Percentiles rank a stretch among this genome's conserved stretches.
Evolutionary conservation across 768 basidiomycete genomes (phyloP).

Genomic region (Podaxis sp.): DNA sequence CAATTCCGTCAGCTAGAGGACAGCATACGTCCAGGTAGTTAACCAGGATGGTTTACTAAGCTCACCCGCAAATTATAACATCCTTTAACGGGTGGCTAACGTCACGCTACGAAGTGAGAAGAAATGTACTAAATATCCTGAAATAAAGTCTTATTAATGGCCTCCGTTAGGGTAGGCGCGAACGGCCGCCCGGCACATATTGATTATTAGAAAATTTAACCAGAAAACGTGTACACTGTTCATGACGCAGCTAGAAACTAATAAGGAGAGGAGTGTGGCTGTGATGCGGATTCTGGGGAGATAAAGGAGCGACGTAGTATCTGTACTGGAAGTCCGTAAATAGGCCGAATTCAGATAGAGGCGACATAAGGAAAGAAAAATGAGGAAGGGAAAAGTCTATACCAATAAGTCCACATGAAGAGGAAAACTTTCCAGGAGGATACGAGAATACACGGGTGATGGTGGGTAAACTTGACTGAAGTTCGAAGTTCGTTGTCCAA

Average conservation of each 20-base stretch:
- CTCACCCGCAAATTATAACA: background rate
- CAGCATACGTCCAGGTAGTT: no score
- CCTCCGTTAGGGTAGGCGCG: background rate
- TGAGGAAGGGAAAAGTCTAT: background rate
- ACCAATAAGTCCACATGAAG: background rate
- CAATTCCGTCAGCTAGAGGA: no score
- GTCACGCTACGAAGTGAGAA: no score
- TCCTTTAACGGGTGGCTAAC: background rate
- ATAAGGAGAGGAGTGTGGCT: background rate
- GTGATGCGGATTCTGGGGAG: background rate
- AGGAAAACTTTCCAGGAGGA: background rate
- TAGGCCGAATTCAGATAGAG: background rate
- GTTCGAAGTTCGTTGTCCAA: background rate
- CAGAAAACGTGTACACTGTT: background rate
- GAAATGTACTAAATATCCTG: background rate
- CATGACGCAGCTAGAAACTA: background rate
- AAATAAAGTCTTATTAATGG: background rate
- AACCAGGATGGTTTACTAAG: no score
- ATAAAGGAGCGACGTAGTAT: conserved; percentile 6
- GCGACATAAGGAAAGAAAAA: background rate
- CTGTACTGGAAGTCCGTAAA: background rate
- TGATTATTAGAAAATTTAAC: background rate
- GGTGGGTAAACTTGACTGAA: background rate
- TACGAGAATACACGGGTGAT: background rate
- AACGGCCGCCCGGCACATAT: background rate